Base-by-base conservation (phyloP, 2,329 filamentous ascomycete genomes). In the Bertia moriformis region DNA sequence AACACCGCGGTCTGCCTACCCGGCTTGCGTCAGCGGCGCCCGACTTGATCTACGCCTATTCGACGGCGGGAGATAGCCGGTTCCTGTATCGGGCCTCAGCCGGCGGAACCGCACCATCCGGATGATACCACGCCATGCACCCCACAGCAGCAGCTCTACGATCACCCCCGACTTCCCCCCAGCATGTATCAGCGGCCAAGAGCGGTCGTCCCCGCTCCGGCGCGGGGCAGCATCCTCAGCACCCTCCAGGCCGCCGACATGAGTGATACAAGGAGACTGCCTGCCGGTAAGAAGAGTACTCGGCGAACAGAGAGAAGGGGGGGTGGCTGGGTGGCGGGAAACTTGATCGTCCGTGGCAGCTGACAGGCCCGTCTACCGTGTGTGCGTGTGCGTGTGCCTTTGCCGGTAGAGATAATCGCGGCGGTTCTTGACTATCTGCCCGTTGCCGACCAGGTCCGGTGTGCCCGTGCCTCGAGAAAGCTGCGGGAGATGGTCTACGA, bases 401-500 rank as follows among this genome's bases (percentile, higher is more conserved):
- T n/a, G n/a, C n/a, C 38, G 42, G 35, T 54, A 85, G 89, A 96
- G 63, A 85, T 96, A 48, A 74, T 96, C 49, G 80, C 82, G 19
- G 72, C 78, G 0, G 87, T 98, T 47, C 73, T 96, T 53, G 85
- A 95, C 54, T 87, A 93, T 61, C 74, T 96, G 24, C 82, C 85
- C 30, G 72, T 94, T 18, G 65, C 80, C 43, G 89, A 95, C 57
- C 78, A 93, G 51, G 73, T 96, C 55, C 76, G 78, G 48, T 89
- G 86, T 54, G 89, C 91, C 35, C 78, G 81, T 45, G 78, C 83
- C 18, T 94, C 86, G 42, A 82, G 75, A 53, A 83, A 85, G 43
- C 75, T 96, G 70, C 82, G 83, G 53, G 91, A 98, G 61, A 98
- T 98, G 88, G 88, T 95, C 3, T 98, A 96, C 60, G 91, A 98